Base-by-base conservation (phyloP, 768 basidiomycete genomes). In the Russula emetica region DNA sequence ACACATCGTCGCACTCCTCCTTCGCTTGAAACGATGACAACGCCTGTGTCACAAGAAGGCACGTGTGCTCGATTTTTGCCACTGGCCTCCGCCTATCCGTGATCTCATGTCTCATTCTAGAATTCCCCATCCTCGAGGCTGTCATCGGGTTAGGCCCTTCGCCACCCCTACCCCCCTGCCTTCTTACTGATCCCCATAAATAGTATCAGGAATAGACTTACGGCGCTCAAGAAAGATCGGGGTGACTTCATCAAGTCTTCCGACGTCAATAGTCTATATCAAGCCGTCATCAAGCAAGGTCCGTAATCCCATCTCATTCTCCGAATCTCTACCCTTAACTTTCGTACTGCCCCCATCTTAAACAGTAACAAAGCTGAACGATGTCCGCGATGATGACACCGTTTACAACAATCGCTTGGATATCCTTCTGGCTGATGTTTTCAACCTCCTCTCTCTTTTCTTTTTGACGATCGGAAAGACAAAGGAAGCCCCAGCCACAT, bases 381-480 rank as follows among this genome's bases (percentile, higher is more conserved):
- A 92, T 68, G 87, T 97, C 56, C 86, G 96, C 66, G 90, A 89
- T 71, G 88, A 88, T 68, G 82, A 79, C 66, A 83, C 83, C 24
- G 78, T 83, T 10, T 85, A 86, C 76, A 90, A 86, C 71, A 99
- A 98, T 75, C 82, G 97, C 56, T 81, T 99, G 51, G 97, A 99
- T 77, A 95, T 93, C 7, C 91, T 94, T 5, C 85, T 99, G 52
- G 87, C 92, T 32, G 97, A 99, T 76, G 96, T 98, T 42, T 98
- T 98, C 78, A 88, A 85, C 71, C 82, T 99, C 55, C 83, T 99
- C 50, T 96, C 94, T 16, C 83, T 99, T 68, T 98, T 97, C 82
- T 99, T 94, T 80, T 86, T 99, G 70, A 97, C 95, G 42, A 94
- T 99, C 66, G 97, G 97, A 49, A 95, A 94, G 78, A 94, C 92